These are phyloP conservation scores for Candida insectalens DNA, from an alignment of 805 yeast species.

Conservation along the genomic window DNA sequence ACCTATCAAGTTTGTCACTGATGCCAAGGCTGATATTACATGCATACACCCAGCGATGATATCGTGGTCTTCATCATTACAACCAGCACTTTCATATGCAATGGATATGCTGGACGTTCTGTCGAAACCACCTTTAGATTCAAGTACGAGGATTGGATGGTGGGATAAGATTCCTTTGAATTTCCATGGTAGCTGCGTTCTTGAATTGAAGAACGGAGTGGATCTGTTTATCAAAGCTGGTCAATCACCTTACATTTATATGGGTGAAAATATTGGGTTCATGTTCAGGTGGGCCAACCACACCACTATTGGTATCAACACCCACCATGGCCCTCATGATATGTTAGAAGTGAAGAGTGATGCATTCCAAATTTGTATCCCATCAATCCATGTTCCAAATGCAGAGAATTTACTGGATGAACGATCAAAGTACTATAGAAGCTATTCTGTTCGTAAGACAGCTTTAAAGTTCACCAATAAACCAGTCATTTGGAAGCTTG, in stretches of 20 bases:
- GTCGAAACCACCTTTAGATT: conserved; percentile 63
- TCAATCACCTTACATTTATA: conserved; percentile 44
- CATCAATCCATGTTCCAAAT: conserved; percentile 32
- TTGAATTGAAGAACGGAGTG: conserved; percentile 40
- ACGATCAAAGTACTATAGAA: conserved; percentile 20
- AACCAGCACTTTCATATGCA: conserved; percentile 49
- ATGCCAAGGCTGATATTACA: conserved; percentile 34
- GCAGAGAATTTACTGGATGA: conserved; percentile 12
- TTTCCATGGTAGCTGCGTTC: conserved; percentile 42
- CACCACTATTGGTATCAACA: conserved; percentile 40
- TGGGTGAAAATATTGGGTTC: conserved; percentile 53
- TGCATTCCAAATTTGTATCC: conserved; percentile 47
- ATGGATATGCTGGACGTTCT: conserved; percentile 58
- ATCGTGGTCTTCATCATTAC: conserved; percentile 58
- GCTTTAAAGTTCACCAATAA: conserved; percentile 54
- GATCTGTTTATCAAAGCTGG: conserved; percentile 57
- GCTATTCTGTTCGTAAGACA: conserved; percentile 34
- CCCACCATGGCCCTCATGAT: conserved; percentile 37
- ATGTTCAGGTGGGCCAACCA: conserved; percentile 56
- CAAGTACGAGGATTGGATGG: conserved; percentile 53
- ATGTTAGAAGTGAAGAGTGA: conserved; percentile 45
- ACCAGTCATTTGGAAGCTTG: conserved; percentile 67
- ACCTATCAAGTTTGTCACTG: conserved; percentile 46
- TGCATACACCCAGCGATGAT: conserved; percentile 40
- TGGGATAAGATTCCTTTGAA: conserved; percentile 60